Evolutionary conservation across 2,329 filamentous ascomycete species (phyloP).

Genomic region (Pezicula radicicola): DNA sequence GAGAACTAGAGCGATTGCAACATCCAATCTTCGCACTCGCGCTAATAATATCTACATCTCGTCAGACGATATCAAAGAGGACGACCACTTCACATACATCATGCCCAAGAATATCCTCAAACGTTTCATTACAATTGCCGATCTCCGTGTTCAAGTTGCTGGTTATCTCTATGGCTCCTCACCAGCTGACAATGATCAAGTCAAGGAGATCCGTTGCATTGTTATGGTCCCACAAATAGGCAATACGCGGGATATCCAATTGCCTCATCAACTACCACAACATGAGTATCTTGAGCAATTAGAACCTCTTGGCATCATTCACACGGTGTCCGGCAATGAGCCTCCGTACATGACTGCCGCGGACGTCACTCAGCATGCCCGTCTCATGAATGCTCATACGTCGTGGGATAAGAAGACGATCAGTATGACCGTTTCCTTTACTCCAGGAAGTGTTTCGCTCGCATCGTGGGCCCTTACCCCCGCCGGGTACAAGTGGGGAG

Average conservation of each 20-base stretch:
- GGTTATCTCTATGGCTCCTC: conserved; percentile 94
- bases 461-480: conserved; percentile 92
- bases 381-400: conserved; percentile 79
- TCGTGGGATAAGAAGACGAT: conserved; percentile 85
- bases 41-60: conserved; percentile 99
- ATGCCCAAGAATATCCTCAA: conserved; percentile 99
- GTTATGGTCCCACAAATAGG: conserved; percentile 98
- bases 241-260: conserved; percentile 84
- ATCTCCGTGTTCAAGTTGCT: conserved; percentile 93
- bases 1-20: conserved; percentile 94
- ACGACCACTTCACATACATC: conserved; percentile 88
- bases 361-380: conserved; percentile 92
- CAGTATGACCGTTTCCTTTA: conserved; percentile 94
- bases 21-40: conserved; percentile 88
- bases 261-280: conserved; percentile 85
- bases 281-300: conserved; percentile 84
- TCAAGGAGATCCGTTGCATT: conserved; percentile 96
- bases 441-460: conserved; percentile 91
- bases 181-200: conserved; percentile 89
- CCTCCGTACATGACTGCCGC: conserved; percentile 93
- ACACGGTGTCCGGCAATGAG: conserved; percentile 93
- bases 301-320: conserved; percentile 91
- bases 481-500: conserved; percentile 93
- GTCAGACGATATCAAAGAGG: conserved; percentile 86
- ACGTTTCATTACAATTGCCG: conserved; percentile 95